Percentiles rank a stretch among this genome's conserved stretches.
phyloP scores from a whole-genome alignment of 176 grass and related monocot genomes.

The Calamus simplicifolius region DNA sequence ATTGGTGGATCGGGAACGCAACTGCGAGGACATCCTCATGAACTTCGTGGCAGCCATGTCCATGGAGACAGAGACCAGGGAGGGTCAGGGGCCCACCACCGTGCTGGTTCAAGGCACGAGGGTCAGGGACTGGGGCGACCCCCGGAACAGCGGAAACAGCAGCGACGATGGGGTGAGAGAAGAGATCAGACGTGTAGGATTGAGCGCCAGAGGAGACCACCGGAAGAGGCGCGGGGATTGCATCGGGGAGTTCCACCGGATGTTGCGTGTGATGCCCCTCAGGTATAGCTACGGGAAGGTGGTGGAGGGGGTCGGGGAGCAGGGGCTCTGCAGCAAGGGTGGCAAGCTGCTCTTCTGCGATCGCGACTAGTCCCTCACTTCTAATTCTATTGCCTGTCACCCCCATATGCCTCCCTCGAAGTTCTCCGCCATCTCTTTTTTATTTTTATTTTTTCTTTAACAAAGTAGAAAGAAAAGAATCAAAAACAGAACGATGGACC shows the following conservation, averaged over 20 bases:
- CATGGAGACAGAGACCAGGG: conserved; percentile 21
- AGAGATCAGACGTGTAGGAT: conserved; percentile 50
- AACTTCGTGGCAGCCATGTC: conserved; percentile 63
- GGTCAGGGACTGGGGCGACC: conserved; percentile 84
- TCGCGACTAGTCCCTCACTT: neutral
- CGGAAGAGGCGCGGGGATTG: conserved; percentile 77
- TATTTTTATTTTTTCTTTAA: too few species aligned
- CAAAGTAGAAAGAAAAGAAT: too few species aligned
- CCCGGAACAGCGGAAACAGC: neutral
- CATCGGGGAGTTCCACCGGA: conserved; percentile 77
- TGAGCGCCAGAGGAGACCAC: conserved; percentile 32
- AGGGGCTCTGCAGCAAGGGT: conserved; percentile 53
- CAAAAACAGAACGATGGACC: too few species aligned
- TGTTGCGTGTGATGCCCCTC: conserved; percentile 76
- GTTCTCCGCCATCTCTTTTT: too few species aligned
- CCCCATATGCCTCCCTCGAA: too few species aligned
- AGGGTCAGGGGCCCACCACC: conserved; percentile 25
- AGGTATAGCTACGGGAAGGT: conserved; percentile 71
- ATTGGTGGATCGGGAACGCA: conserved; percentile 55
- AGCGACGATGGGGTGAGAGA: conserved; percentile 11
- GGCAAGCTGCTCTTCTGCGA: conserved; percentile 57
- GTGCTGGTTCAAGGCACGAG: conserved; percentile 53
- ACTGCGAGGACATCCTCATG: conserved; percentile 97
- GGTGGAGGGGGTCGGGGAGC: conserved; percentile 44
- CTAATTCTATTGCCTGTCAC: too few species aligned